Evolutionary conservation across 768 basidiomycete species (phyloP), one percentile per base, ranked within the genome.

Genomic region (Kwoniella newhampshirensis): DNA sequence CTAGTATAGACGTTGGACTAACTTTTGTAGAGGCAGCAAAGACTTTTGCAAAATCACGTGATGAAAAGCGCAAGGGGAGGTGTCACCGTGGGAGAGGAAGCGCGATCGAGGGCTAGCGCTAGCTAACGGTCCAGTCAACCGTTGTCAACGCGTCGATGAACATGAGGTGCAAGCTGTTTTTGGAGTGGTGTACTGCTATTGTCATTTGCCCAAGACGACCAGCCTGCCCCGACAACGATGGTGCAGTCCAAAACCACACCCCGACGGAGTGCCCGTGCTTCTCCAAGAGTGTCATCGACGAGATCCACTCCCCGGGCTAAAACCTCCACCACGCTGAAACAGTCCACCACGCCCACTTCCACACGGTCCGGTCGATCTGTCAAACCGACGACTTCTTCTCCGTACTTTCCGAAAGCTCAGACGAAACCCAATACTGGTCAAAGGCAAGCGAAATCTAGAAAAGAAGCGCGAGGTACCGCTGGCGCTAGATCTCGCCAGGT

Each of bases 341-440:
- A 47, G 26, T 52, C 42, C 2, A 53, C 57, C 26, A 15, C 44
- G 8, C 20, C 44, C 13, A 32, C 13, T n/a, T 45, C 57, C 20
- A 50, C 45, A 4, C 35, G 50, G 23, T 25, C 26, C 13, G 56
- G 49, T 1, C 46, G 26, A 48, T 52, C 49, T 44, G 40, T 47
- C 36, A 59, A 47, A 27, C 18, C 26, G 36, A 49, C 61, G 40
- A 63, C 47, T 62, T 57, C 68, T 13, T 65, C 64, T n/a, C 64
- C 68, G 8, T 70, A 65, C 46, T 66, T 66, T 23, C n/a, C 40
- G 13, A 63, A 62, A 32, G 32, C 47, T 17, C 26, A 44, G 25
- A 26, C 15, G 23, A 60, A 59, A 45, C 7, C 26, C 37, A 36
- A 44, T 20, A 40, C 42, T 6, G 32, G 13, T 32, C 32, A 32